Base-by-base conservation (phyloP, 1,139 yeast genomes). In the Pichia cactophila region DNA sequence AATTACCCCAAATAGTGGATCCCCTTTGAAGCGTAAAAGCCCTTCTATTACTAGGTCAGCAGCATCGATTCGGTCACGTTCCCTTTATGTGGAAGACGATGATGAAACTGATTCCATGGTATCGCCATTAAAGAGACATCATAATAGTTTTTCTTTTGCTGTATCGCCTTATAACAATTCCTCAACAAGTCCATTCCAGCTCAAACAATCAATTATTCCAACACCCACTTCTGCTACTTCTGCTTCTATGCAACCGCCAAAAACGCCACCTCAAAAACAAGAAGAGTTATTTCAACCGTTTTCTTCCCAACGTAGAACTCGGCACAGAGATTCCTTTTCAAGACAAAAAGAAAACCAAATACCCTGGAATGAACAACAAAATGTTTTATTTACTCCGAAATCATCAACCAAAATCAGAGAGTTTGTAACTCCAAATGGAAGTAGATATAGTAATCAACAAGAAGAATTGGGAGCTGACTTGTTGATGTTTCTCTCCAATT, bases 391-490 rank as follows among this genome's bases (percentile, higher is more conserved):
- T 9, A 63, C 68, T 1, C 67, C 68, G 26, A 64, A 58, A 46
- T 40, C 53, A 1, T 49, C 50, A 35, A 38, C 14, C 26, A 47
- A 29, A 41, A 9, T n/a, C 14, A 48, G 29, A 20, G 52, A 53
- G 16, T 49, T 50, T 7, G 61, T 58, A 40, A 64, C 66, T 2
- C 67, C 68, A 12, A 60, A 60, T 41, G 38, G 38, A 16, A 40
- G 33, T 23, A 59, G 56, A 31, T 35, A 16, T 11, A 59, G 51
- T 45, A 31, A 45, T 5, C 53, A 56, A 39, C 62, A 74, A 50
- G 81, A 78, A 52, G 86, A 83, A 48, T 89, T 83, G 63, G 96
- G 95, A 6, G 96, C 95, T 1, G 94, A 85, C 62, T 69, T 87
- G 54, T 72, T 87, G 54, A 77, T 87, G 80, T 87, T 79, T 63